phyloP scores from a whole-genome alignment of 768 basidiomycete genomes.

The Calocera cornea region DNA sequence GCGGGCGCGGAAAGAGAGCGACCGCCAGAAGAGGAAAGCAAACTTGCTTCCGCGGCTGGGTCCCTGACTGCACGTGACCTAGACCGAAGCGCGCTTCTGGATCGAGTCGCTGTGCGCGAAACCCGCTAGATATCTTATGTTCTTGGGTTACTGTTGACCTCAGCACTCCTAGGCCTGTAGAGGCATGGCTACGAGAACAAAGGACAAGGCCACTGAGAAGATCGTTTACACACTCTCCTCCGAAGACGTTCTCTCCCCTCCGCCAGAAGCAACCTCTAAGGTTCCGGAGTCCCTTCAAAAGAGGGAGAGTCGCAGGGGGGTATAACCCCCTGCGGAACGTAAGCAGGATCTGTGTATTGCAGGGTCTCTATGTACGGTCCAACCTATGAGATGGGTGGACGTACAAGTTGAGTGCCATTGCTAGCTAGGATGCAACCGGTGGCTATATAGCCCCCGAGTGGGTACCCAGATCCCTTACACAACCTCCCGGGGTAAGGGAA shows the following conservation, averaged over 20 bases:
- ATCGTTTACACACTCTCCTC: neutral
- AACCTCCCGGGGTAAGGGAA: neutral
- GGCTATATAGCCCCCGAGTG: no score
- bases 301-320: no score
- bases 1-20: neutral
- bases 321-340: no score
- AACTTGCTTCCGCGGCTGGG: neutral
- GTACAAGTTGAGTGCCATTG: no score
- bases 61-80: neutral
- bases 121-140: neutral
- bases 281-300: no score
- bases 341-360: no score
- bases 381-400: no score
- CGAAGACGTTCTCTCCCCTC: neutral
- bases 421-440: no score
- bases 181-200: conserved; percentile 1
- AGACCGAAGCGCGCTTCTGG: no score
- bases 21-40: neutral
- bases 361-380: no score
- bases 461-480: no score
- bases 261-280: neutral
- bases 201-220: neutral
- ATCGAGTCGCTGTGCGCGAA: neutral
- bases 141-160: neutral
- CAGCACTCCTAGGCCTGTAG: neutral